Evolutionary conservation across 768 basidiomycete genomes (phyloP).

Genomic region (Roridomyces roridus): DNA sequence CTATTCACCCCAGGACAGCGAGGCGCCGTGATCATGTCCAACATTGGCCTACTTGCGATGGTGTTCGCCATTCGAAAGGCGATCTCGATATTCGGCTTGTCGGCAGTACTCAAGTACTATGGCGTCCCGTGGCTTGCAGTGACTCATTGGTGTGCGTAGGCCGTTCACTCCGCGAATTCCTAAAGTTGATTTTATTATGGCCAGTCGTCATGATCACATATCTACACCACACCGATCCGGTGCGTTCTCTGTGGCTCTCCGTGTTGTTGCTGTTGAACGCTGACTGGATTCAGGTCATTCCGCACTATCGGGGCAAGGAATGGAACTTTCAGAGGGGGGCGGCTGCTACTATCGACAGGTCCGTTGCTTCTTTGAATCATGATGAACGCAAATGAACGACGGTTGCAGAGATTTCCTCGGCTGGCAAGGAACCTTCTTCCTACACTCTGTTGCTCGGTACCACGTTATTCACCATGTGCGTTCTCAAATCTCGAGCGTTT

Average conservation of each 20-base stretch:
- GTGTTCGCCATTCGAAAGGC: constrained; percentile 28
- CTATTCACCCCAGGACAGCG: constrained; percentile 43
- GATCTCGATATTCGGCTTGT: constrained; percentile 30
- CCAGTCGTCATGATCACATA: constrained; percentile 54
- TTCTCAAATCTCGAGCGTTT: neutral
- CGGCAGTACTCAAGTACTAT: constrained; percentile 32
- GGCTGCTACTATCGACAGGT: constrained; percentile 50
- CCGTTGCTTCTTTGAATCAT: neutral
- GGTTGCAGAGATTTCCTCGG: constrained; percentile 45
- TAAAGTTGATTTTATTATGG: too few species aligned
- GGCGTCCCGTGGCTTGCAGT: constrained; percentile 25
- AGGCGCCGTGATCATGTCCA: constrained; percentile 41
- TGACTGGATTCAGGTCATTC: constrained; percentile 28
- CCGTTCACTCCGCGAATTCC: too few species aligned
- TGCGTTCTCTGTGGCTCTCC: neutral
- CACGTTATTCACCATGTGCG: constrained; percentile 68
- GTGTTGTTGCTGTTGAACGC: neutral
- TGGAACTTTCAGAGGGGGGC: constrained; percentile 58
- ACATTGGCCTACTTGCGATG: constrained; percentile 42
- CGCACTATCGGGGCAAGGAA: constrained; percentile 50
- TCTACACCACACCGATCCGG: constrained; percentile 69
- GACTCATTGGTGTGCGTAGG: constrained; percentile 21
- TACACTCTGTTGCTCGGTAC: constrained; percentile 62
- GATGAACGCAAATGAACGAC: neutral
- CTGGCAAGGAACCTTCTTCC: constrained; percentile 56